These are phyloP conservation scores for Zizania latifolia DNA, from an alignment of 176 grass and related monocot species.

Conservation along the genomic window DNA sequence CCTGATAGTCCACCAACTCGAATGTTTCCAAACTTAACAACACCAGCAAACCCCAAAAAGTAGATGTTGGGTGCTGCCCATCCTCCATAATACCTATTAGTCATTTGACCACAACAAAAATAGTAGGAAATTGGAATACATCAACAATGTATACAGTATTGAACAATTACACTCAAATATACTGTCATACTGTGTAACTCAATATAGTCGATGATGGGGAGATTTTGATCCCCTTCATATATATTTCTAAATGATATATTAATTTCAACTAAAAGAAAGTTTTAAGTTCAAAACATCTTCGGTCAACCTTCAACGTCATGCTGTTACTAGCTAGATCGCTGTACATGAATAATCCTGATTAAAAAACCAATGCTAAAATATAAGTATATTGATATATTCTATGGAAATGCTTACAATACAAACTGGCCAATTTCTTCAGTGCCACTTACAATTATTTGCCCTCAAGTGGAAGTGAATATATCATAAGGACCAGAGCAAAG, in stretches of 20 bases:
- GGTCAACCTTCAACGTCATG: not conserved
- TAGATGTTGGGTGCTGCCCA: conserved; percentile 93
- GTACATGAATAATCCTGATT: not conserved
- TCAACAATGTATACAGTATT: not conserved
- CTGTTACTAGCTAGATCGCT: not conserved
- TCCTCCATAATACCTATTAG: conserved; percentile 85
- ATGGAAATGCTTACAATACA: not conserved
- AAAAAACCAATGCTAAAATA: not conserved
- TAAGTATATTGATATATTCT: not conserved
- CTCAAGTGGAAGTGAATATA: not conserved
- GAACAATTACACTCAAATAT: not conserved
- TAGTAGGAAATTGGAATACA: not conserved
- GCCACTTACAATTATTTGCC: not conserved
- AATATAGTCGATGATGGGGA: not conserved
- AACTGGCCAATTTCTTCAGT: not conserved
- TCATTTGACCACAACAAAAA: not conserved
- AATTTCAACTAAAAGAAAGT: not conserved
- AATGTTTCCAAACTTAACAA: conserved; percentile 92
- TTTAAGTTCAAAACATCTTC: not conserved
- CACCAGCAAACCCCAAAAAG: conserved; percentile 81
- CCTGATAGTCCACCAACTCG: conserved; percentile 86
- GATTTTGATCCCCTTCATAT: not conserved
- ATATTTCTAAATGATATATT: not conserved
- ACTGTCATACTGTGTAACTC: not conserved
- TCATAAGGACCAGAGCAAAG: not conserved